Percentiles rank a stretch among this genome's conserved stretches.
Evolutionary conservation across 2,329 filamentous ascomycete species (phyloP).

Genomic region (Pyrenophora graminea): DNA sequence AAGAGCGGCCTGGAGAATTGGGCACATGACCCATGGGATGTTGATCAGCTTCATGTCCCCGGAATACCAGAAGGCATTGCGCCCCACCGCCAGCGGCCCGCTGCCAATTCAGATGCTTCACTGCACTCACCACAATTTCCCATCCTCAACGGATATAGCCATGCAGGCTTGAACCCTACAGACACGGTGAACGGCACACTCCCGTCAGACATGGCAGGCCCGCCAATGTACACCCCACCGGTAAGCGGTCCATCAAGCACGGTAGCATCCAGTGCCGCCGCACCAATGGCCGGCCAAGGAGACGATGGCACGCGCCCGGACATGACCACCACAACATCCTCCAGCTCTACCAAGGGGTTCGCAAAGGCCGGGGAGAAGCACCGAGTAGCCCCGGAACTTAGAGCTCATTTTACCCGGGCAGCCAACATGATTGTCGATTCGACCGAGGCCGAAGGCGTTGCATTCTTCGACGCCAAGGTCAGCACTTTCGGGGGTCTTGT

Average conservation of each 20-base stretch:
- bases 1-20: slow-evolving; percentile 42
- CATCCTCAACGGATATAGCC: slow-evolving; percentile 22
- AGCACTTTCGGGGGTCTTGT: slow-evolving; percentile 45
- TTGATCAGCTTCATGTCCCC: slow-evolving; percentile 18
- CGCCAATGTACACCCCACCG: slow-evolving; percentile 18
- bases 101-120: slow-evolving; percentile 17
- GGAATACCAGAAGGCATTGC: slow-evolving; percentile 17
- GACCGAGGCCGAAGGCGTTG: slow-evolving; percentile 43
- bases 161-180: slow-evolving; percentile 26
- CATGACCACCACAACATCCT: slow-evolving; percentile 29
- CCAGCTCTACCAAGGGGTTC: slow-evolving; percentile 18
- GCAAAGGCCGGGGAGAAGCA: slow-evolving; percentile 26
- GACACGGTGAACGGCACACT: slow-evolving; percentile 19
- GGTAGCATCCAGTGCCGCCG: slow-evolving; percentile 23
- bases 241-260: slow-evolving; percentile 23
- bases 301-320: slow-evolving; percentile 23
- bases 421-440: slow-evolving; percentile 47
- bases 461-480: slow-evolving; percentile 47
- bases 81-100: slow-evolving; percentile 27
- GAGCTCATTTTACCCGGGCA: slow-evolving; percentile 41
- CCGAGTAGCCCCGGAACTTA: slow-evolving; percentile 38
- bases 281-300: slow-evolving; percentile 30
- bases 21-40: slow-evolving; percentile 40
- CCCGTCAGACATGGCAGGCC: slow-evolving; percentile 23
- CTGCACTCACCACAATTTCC: slow-evolving; percentile 15